These are phyloP conservation scores for Malassezia equina DNA, from an alignment of 1,284 basidiomycete genomes.

Conservation along the genomic window DNA sequence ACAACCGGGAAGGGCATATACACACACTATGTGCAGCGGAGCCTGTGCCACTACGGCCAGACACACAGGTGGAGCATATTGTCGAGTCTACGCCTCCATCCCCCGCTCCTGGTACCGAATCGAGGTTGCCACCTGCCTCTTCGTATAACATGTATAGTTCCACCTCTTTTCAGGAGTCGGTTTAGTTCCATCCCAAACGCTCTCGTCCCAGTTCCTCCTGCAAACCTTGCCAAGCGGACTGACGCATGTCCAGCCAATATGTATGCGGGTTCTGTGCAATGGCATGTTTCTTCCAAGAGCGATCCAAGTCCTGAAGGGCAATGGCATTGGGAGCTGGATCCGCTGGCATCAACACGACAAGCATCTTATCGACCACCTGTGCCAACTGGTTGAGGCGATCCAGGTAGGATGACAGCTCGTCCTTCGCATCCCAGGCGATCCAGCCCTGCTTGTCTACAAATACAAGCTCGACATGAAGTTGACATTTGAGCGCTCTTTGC, in stretches of 20 bases:
- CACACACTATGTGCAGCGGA: slow-evolving; percentile 13
- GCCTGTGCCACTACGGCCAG: slow-evolving; percentile 1
- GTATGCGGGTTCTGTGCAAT: neutral
- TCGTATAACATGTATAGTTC: neutral
- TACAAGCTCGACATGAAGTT: slow-evolving; percentile 11
- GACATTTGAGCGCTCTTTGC: slow-evolving; percentile 10
- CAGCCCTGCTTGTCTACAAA: neutral
- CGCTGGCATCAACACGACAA: slow-evolving; percentile 1
- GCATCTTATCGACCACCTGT: neutral
- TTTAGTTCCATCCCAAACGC: neutral
- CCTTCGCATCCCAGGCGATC: neutral
- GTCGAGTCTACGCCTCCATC: neutral
- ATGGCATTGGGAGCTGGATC: neutral
- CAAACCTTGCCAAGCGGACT: neutral
- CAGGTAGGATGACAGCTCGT: neutral
- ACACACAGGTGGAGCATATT: slow-evolving; percentile 6
- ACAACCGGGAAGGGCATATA: neutral
- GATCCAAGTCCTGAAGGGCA: neutral
- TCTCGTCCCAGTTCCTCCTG: neutral
- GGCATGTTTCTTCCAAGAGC: neutral
- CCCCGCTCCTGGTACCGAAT: neutral
- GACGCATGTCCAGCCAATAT: neutral
- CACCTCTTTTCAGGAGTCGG: neutral
- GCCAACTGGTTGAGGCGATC: slow-evolving; percentile 11
- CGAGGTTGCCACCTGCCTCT: neutral